Percentiles rank a stretch among this genome's conserved stretches.
Conservation (phyloP, 2,329 filamentous ascomycete species). For the Curvularia hawaiiensis region DNA sequence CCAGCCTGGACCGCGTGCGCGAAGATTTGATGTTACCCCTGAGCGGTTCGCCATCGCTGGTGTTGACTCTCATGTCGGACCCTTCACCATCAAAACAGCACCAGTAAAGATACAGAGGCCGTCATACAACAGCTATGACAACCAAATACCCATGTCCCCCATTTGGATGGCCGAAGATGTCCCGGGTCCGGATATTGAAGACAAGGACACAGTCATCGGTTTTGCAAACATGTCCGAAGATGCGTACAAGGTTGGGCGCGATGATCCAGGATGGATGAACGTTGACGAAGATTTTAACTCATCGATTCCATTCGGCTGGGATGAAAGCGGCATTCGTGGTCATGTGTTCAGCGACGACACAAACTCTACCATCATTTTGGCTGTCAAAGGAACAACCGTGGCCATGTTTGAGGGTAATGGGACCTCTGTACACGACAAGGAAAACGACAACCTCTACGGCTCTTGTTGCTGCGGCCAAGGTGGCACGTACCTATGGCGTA, state of each 20-base stretch:
- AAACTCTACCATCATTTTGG: slow-evolving; percentile 41
- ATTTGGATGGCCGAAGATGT: slow-evolving; percentile 39
- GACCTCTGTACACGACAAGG: slow-evolving; percentile 44
- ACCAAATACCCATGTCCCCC: slow-evolving; percentile 36
- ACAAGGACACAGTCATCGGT: slow-evolving; percentile 42
- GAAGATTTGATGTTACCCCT: slow-evolving; percentile 39
- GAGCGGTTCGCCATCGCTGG: slow-evolving; percentile 30
- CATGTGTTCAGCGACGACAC: slow-evolving; percentile 44
- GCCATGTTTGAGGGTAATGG: slow-evolving; percentile 46
- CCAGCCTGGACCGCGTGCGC: slow-evolving; percentile 39
- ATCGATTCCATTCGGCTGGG: slow-evolving; percentile 44
- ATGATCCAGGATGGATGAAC: slow-evolving; percentile 44
- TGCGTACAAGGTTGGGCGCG: slow-evolving; percentile 41
- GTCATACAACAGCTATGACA: slow-evolving; percentile 22
- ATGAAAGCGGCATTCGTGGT: slow-evolving; percentile 44
- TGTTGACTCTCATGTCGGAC: slow-evolving; percentile 32
- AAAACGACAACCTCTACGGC: slow-evolving; percentile 45
- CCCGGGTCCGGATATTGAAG: slow-evolving; percentile 38
- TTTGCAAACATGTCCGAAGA: slow-evolving; percentile 47
- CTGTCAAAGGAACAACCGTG: slow-evolving; percentile 44
- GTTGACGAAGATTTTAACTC: slow-evolving; percentile 39
- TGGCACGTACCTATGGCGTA: slow-evolving; percentile 43
- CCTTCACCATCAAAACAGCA: slow-evolving; percentile 38
- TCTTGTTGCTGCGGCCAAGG: slow-evolving; percentile 46
- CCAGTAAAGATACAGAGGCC: slow-evolving; percentile 40